Evolutionary conservation across 805 yeast species (phyloP).

Genomic region (Candida morakotiae): DNA sequence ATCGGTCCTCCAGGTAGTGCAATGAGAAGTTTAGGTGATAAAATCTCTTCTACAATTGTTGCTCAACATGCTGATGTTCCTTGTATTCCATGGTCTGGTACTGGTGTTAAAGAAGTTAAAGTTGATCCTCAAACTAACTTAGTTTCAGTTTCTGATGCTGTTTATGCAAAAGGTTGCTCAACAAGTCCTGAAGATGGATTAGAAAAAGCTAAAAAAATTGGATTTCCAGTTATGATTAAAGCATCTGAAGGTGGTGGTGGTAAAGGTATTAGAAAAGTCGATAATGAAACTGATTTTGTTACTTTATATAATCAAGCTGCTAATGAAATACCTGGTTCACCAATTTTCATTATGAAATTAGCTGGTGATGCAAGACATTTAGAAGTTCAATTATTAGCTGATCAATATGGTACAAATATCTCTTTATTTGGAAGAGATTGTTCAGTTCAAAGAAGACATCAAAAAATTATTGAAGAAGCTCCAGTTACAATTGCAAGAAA

Average conservation of each 20-base stretch:
- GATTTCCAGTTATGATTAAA: slow-evolving; percentile 98
- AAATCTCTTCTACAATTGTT: slow-evolving; percentile 94
- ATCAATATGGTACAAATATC: slow-evolving; percentile 96
- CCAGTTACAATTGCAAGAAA: slow-evolving; percentile 93
- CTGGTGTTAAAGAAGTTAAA: slow-evolving; percentile 83
- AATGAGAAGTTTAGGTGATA: slow-evolving; percentile 99
- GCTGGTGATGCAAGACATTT: slow-evolving; percentile 98
- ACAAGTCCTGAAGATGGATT: slow-evolving; percentile 85
- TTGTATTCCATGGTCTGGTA: slow-evolving; percentile 99
- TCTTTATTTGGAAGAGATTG: slow-evolving; percentile 98
- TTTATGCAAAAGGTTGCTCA: slow-evolving; percentile 88
- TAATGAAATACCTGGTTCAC: slow-evolving; percentile 97
- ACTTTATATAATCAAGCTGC: slow-evolving; percentile 88
- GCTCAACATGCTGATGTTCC: slow-evolving; percentile 99
- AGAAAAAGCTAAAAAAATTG: slow-evolving; percentile 76
- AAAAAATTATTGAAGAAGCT: slow-evolving; percentile 98
- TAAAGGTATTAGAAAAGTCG: slow-evolving; percentile 98
- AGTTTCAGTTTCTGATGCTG: slow-evolving; percentile 83
- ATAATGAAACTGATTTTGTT: slow-evolving; percentile 71
- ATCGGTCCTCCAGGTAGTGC: slow-evolving; percentile 99
- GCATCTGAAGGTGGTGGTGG: slow-evolving; percentile 99
- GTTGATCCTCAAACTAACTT: slow-evolving; percentile 67
- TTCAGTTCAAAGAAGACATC: slow-evolving; percentile 99
- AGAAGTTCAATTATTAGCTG: slow-evolving; percentile 96
- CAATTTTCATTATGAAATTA: slow-evolving; percentile 94